Conservation (phyloP, 345 rosid genomes). For the Carallia pectinifolia region DNA sequence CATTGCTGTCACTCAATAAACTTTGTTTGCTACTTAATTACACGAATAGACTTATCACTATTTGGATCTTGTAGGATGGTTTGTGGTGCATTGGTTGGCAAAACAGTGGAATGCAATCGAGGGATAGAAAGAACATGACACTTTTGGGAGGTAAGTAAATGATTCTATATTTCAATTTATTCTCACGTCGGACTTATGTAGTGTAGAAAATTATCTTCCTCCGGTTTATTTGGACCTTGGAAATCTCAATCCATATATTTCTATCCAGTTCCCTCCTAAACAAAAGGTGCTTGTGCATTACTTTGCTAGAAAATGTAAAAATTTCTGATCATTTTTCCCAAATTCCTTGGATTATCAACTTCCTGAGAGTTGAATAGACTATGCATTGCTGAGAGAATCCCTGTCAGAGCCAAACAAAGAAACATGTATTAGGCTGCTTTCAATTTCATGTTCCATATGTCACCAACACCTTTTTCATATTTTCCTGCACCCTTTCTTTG, state of each 20-base stretch:
- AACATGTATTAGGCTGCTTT: too few relatives aligned
- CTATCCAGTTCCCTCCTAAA: background rate
- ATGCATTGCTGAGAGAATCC: too few relatives aligned
- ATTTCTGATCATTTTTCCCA: too few relatives aligned
- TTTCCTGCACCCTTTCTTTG: background rate
- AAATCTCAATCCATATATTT: background rate
- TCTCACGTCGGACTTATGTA: background rate
- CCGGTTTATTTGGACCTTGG: background rate
- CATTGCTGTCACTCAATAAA: background rate
- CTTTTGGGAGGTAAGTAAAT: conserved; percentile 74
- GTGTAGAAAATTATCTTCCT: background rate
- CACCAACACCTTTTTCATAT: background rate
- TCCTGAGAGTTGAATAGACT: too few relatives aligned
- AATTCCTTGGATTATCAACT: too few relatives aligned
- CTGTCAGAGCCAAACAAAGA: too few relatives aligned
- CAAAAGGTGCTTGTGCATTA: background rate
- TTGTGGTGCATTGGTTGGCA: conserved; percentile 98
- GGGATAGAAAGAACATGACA: conserved; percentile 80
- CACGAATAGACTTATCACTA: conserved; percentile 3
- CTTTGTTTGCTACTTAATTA: background rate
- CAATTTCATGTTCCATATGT: background rate
- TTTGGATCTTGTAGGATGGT: conserved; percentile 52
- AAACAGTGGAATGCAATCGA: conserved; percentile 83
- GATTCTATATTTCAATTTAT: conserved; percentile 2
- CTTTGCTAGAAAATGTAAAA: background rate